Conservation (phyloP, 306 rosid species). For the Vigna trinervia region DNA sequence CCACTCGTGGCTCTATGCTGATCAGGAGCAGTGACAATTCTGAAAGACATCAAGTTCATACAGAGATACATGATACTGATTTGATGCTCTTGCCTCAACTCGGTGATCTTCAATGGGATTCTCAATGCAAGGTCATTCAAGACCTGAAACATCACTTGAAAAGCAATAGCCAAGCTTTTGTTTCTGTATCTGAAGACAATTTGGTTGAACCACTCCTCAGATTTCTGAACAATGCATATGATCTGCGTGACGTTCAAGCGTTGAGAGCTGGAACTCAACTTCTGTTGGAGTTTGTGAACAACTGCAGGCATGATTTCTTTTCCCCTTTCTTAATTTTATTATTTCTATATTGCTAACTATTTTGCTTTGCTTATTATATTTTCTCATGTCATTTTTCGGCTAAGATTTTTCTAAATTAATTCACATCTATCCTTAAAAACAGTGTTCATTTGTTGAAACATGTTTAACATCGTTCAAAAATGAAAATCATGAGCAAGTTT, state of each 20-base stretch:
- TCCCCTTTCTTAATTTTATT: slow-evolving; percentile 12
- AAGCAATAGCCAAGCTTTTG: slow-evolving; percentile 51
- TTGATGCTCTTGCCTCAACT: slow-evolving; percentile 62
- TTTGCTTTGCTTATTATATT: neutral
- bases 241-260: slow-evolving; percentile 57
- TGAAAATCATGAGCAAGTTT: too few relatives aligned
- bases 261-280: slow-evolving; percentile 70
- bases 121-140: slow-evolving; percentile 72
- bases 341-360: neutral
- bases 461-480: neutral
- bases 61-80: slow-evolving; percentile 49
- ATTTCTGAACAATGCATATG: slow-evolving; percentile 73
- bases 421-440: slow-evolving; percentile 31
- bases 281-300: slow-evolving; percentile 62
- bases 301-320: slow-evolving; percentile 64
- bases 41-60: slow-evolving; percentile 43
- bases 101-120: slow-evolving; percentile 72
- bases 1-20: slow-evolving; percentile 41
- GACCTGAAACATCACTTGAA: slow-evolving; percentile 60
- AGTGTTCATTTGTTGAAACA: neutral
- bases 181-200: slow-evolving; percentile 53
- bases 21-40: slow-evolving; percentile 48
- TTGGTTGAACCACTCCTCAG: slow-evolving; percentile 62
- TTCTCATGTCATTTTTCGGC: neutral
- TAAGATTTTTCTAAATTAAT: neutral